Percentiles rank a stretch among this genome's conserved stretches.
phyloP scores from a whole-genome alignment of 805 yeast genomes.

The Saccharomycopsis oosterbeekiorum region DNA sequence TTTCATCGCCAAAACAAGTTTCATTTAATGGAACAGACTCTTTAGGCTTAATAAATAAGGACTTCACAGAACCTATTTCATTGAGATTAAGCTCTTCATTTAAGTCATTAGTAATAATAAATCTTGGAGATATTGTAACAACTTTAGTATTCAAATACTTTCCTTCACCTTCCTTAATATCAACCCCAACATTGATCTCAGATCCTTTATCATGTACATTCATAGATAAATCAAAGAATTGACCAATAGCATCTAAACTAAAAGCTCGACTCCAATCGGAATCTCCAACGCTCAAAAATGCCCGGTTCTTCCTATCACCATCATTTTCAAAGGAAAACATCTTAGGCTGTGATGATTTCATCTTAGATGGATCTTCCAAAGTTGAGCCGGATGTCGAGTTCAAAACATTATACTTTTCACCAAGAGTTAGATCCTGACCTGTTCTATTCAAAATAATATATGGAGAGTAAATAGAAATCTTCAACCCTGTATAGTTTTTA shows the following conservation, averaged over 20 bases:
- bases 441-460: slow-evolving; percentile 78
- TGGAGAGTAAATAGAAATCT: slow-evolving; percentile 70
- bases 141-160: slow-evolving; percentile 68
- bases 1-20: slow-evolving; percentile 40
- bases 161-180: slow-evolving; percentile 76
- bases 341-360: slow-evolving; percentile 41
- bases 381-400: slow-evolving; percentile 31
- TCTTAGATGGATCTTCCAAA: slow-evolving; percentile 22
- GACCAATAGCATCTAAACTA: slow-evolving; percentile 87
- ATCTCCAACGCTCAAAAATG: slow-evolving; percentile 53
- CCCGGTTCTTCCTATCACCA: slow-evolving; percentile 53
- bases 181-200: slow-evolving; percentile 70
- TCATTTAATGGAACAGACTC: slow-evolving; percentile 49
- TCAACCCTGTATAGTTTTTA: slow-evolving; percentile 47
- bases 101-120: slow-evolving; percentile 56
- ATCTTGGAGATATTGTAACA: slow-evolving; percentile 75
- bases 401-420: slow-evolving; percentile 45
- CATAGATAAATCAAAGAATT: slow-evolving; percentile 47
- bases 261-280: slow-evolving; percentile 65
- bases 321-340: slow-evolving; percentile 77
- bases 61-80: slow-evolving; percentile 56
- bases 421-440: slow-evolving; percentile 52
- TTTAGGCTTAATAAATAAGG: slow-evolving; percentile 36
- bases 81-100: slow-evolving; percentile 47
- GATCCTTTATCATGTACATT: slow-evolving; percentile 38